These are phyloP conservation scores for Fusarium xylarioides DNA, from an alignment of 2,329 filamentous ascomycete species.

Conservation along the genomic window DNA sequence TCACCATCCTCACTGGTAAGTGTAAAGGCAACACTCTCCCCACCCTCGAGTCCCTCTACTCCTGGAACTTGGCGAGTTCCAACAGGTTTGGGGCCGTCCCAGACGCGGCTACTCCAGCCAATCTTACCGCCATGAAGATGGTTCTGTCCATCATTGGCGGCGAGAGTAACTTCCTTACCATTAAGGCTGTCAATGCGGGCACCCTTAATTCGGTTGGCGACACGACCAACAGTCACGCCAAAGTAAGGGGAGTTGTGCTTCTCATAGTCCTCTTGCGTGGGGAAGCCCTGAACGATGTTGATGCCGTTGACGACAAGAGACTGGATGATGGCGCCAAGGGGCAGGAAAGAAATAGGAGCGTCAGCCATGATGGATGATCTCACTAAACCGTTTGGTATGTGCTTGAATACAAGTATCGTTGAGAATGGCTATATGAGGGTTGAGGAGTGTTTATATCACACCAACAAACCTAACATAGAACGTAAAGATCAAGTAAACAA, in stretches of 20 bases:
- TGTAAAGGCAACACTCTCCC: constrained; percentile 72
- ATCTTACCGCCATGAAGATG: constrained; percentile 75
- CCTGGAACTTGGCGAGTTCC: constrained; percentile 61
- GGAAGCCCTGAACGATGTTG: constrained; percentile 92
- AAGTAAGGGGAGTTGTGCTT: constrained; percentile 82
- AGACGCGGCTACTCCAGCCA: constrained; percentile 85
- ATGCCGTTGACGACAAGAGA: constrained; percentile 78
- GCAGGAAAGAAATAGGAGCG: constrained; percentile 71
- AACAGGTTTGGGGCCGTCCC: constrained; percentile 74
- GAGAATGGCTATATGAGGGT: constrained; percentile 12
- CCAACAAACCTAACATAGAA: not conserved
- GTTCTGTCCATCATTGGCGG: constrained; percentile 81
- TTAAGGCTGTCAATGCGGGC: constrained; percentile 79
- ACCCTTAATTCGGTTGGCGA: constrained; percentile 81
- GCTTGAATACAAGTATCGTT: not conserved
- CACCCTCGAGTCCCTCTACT: constrained; percentile 63
- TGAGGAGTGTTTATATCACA: constrained; percentile 13
- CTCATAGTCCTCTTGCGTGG: constrained; percentile 77
- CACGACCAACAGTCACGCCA: constrained; percentile 89
- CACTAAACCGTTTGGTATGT: constrained; percentile 4
- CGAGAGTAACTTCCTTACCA: constrained; percentile 72
- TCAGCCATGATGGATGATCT: constrained; percentile 50
- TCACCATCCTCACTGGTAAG: constrained; percentile 81
- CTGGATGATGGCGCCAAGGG: constrained; percentile 82
- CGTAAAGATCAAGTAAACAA: constrained; percentile 1